Conservation (phyloP, 176 grass and related monocot genomes). For the Metroxylon sagu region DNA sequence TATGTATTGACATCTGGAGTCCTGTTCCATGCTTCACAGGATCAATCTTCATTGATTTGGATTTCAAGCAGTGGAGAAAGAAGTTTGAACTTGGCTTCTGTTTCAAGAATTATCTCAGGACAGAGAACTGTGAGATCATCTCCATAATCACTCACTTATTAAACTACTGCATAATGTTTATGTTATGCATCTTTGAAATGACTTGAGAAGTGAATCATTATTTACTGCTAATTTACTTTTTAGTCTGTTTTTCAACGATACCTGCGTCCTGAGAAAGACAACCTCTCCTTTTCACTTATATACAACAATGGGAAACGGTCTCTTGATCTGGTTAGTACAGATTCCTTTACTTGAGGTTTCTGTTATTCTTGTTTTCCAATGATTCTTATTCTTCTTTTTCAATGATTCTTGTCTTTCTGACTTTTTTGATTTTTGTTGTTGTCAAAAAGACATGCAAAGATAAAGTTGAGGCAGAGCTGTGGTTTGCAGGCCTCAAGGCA, state of each 20-base stretch:
- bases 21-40: conserved; percentile 20
- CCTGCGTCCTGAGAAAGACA: conserved; percentile 77
- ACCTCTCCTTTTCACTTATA: conserved; percentile 93
- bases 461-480: conserved; percentile 73
- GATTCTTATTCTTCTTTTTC: neutral
- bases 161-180: too few relatives aligned
- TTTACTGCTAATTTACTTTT: neutral
- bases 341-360: neutral
- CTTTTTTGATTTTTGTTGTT: neutral
- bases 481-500: conserved; percentile 69
- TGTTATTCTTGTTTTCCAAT: conserved; percentile 9
- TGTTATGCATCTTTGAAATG: too few relatives aligned
- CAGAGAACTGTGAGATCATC: conserved; percentile 74
- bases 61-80: conserved; percentile 74
- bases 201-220: too few relatives aligned
- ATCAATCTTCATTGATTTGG: conserved; percentile 93
- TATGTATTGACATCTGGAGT: too few relatives aligned
- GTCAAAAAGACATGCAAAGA: conserved; percentile 79
- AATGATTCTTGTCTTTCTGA: conserved; percentile 1
- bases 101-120: conserved; percentile 71
- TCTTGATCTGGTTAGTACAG: conserved; percentile 63
- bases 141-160: neutral
- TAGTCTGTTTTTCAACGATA: conserved; percentile 95
- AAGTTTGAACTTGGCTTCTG: conserved; percentile 72
- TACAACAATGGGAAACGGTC: conserved; percentile 78